phyloP scores from a whole-genome alignment of 768 basidiomycete species.

The Serendipita sp. region DNA sequence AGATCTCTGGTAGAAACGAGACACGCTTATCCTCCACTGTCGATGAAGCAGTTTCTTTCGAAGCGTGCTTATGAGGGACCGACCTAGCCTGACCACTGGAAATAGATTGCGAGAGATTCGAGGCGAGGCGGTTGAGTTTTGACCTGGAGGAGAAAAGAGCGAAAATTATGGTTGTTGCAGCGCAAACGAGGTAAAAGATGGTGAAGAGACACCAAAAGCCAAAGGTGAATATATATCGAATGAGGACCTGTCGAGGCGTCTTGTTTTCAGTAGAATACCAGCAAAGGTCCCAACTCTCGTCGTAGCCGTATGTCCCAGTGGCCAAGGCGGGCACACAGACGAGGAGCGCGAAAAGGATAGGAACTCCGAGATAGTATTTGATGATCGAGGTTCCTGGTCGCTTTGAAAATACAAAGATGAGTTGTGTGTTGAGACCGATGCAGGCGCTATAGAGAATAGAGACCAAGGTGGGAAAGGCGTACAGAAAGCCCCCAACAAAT shows the following conservation, averaged over 20 bases:
- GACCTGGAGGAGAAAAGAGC: background rate
- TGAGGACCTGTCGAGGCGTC: background rate
- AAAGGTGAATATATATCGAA: constrained; percentile 7
- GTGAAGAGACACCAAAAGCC: constrained; percentile 8
- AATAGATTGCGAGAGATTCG: background rate
- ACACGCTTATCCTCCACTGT: background rate
- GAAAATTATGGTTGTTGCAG: constrained; percentile 2
- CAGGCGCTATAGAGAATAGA: constrained; percentile 8
- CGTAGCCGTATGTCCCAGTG: constrained; percentile 6
- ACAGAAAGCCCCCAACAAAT: constrained; percentile 8
- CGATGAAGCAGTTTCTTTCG: background rate
- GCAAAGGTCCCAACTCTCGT: constrained; percentile 5
- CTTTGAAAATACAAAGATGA: constrained; percentile 9
- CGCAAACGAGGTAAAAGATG: constrained; percentile 8
- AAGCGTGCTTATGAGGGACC: background rate
- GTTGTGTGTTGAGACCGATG: constrained; percentile 6
- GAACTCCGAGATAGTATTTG: constrained; percentile 8
- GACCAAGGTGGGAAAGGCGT: constrained; percentile 1
- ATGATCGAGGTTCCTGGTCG: background rate
- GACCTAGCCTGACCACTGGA: background rate
- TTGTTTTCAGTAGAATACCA: background rate
- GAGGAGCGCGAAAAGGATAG: constrained; percentile 1
- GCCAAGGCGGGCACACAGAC: constrained; percentile 8
- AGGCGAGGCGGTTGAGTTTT: background rate
- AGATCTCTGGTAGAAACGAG: background rate